phyloP scores from a whole-genome alignment of 2,329 filamentous ascomycete genomes.

The Botrytis tulipae region DNA sequence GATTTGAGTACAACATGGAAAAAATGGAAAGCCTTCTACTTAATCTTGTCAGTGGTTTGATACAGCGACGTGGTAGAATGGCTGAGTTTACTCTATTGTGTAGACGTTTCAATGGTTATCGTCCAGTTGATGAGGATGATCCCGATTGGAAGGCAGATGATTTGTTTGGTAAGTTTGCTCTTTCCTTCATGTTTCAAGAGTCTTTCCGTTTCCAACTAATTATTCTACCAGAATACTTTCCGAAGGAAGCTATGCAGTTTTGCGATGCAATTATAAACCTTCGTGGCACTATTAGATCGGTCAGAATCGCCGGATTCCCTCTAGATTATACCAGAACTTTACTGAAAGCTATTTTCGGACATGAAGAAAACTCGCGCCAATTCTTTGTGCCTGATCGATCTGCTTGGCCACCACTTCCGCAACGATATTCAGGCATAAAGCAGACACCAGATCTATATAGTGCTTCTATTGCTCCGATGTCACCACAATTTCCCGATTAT shows the following conservation, averaged over 20 bases:
- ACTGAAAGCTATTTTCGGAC: conserved; percentile 24
- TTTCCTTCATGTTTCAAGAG: not conserved
- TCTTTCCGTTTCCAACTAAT: not conserved
- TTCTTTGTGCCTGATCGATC: conserved; percentile 9
- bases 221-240: conserved; percentile 22
- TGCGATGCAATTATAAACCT: conserved; percentile 25
- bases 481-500: not conserved
- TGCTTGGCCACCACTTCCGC: conserved; percentile 24
- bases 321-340: conserved; percentile 23
- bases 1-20: conserved; percentile 23
- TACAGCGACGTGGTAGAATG: conserved; percentile 21
- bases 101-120: conserved; percentile 25
- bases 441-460: not conserved
- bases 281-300: conserved; percentile 23
- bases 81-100: conserved; percentile 27
- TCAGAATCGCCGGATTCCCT: conserved; percentile 29
- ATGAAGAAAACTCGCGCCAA: conserved; percentile 6
- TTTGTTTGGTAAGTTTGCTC: not conserved
- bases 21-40: conserved; percentile 27
- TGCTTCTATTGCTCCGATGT: not conserved
- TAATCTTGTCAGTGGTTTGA: conserved; percentile 24
- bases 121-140: conserved; percentile 15
- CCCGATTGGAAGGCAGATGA: conserved; percentile 2
- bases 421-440: not conserved
- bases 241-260: conserved; percentile 23